phyloP scores from a whole-genome alignment of 2,329 filamentous ascomycete genomes.

The Paraphoma sp. region DNA sequence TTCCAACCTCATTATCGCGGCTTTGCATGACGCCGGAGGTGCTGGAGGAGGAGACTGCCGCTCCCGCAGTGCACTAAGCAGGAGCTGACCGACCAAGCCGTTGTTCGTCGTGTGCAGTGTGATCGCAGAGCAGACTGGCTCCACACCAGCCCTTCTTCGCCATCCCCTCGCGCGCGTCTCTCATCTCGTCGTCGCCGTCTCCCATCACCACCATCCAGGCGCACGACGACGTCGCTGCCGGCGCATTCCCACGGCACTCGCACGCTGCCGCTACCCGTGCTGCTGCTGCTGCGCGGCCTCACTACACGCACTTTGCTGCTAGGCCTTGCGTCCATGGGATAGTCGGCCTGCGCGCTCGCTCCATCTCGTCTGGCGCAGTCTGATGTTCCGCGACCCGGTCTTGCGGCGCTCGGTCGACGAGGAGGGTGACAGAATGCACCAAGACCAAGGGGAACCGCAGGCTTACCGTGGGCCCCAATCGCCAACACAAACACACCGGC shows the following conservation, averaged over 20 bases:
- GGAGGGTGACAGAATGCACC: slow-evolving; percentile 43
- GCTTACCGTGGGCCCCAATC: slow-evolving; percentile 43
- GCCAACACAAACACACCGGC: slow-evolving; percentile 45
- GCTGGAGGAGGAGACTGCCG: slow-evolving; percentile 26
- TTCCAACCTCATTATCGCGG: slow-evolving; percentile 29
- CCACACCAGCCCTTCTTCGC: slow-evolving; percentile 18
- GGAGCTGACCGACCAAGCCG: slow-evolving; percentile 29
- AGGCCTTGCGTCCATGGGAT: slow-evolving; percentile 19
- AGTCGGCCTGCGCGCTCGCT: slow-evolving; percentile 7
- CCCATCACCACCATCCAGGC: slow-evolving; percentile 8
- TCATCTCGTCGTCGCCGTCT: slow-evolving; percentile 18
- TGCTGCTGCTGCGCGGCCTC: slow-evolving; percentile 7
- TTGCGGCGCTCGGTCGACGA: slow-evolving; percentile 39
- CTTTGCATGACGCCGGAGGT: slow-evolving; percentile 22
- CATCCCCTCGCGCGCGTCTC: slow-evolving; percentile 8
- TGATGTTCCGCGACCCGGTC: slow-evolving; percentile 40
- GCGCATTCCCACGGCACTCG: slow-evolving; percentile 27
- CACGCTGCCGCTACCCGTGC: slow-evolving; percentile 10
- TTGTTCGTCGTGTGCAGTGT: slow-evolving; percentile 26
- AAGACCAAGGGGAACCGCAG: slow-evolving; percentile 23
- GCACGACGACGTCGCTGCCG: slow-evolving; percentile 17
- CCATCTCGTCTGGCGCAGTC: slow-evolving; percentile 7
- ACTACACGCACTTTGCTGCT: slow-evolving; percentile 7
- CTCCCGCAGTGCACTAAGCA: slow-evolving; percentile 36
- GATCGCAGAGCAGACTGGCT: slow-evolving; percentile 12